Base-by-base conservation (phyloP, 2,329 filamentous ascomycete genomes). In the Raffaelea deltoideospora region DNA sequence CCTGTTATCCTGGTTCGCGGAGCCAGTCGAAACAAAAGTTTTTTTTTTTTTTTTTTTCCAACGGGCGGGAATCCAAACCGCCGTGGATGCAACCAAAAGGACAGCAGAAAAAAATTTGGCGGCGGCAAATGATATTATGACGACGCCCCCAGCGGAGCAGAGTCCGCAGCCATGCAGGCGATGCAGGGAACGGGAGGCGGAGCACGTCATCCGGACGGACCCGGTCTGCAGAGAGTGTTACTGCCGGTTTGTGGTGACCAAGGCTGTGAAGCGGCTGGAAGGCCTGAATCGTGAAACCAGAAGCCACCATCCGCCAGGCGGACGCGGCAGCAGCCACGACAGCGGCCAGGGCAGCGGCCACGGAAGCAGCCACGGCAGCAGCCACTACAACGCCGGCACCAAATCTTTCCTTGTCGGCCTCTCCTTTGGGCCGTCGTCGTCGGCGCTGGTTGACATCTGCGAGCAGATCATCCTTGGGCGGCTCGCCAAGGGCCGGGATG, bases 361-460 rank as follows among this genome's bases (percentile, higher is more conserved):
- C 51, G 8, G 13, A 13, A 49, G 44, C 48, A 45, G 70, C n/a
- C 37, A 44, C 50, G n/a, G n/a, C 37, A 50, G 54, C 9, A 18
- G 4, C 14, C 32, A n/a, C 15, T 3, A 11, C 28, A 20, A 9
- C 29, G 20, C 28, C 20, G 49, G 44, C 48, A 45, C 70, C 51
- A 52, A 71, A 52, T 50, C 53, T 23, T 70, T 94, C 33, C 61
- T 94, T 15, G 61, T 94, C 17, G 84, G 86, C 6, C 61, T 95
- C 2, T 94, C 87, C 0, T 78, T 85, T 48, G 88, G 90, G 1
- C 63, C 80, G 2, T 90, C 82, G 2, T 96, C 88, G 0, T 67
- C 80, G 13, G 72, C 76, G 13, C 63, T 98, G 31, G 64, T 93
- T 22, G 72, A 88, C 48, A 66, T 93, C 18, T 62, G 96, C 37